Evolutionary conservation across 2,329 filamentous ascomycete species (phyloP).

Genomic region (Xylaria sp.): DNA sequence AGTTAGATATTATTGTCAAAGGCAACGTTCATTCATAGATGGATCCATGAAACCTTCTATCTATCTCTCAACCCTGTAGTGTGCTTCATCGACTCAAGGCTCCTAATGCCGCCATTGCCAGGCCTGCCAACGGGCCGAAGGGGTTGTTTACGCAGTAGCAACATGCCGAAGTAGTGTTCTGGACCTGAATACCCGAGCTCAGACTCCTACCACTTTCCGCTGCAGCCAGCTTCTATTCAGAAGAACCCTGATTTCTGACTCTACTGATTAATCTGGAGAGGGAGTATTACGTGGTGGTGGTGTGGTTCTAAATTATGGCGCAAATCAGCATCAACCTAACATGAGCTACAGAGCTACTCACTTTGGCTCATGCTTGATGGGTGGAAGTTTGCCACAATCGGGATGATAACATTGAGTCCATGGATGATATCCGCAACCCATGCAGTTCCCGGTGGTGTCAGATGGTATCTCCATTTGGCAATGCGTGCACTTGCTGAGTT

Average conservation of each 20-base stretch:
- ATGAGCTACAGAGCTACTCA: neutral
- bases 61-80: neutral
- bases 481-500: slow-evolving; percentile 10
- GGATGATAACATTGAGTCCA: slow-evolving; percentile 25
- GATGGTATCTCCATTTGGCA: slow-evolving; percentile 7
- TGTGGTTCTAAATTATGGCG: neutral
- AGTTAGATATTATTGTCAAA: neutral
- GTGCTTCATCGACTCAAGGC: neutral
- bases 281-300: neutral
- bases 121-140: neutral
- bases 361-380: slow-evolving; percentile 24
- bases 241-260: neutral
- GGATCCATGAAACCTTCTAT: neutral
- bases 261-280: neutral
- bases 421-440: slow-evolving; percentile 13
- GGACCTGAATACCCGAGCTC: neutral
- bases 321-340: slow-evolving; percentile 4
- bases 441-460: neutral
- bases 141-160: neutral
- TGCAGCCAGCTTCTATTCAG: neutral
- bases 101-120: neutral
- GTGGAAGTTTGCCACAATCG: slow-evolving; percentile 22
- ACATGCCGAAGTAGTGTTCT: neutral
- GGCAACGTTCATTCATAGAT: neutral
- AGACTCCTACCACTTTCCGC: neutral